These are phyloP conservation scores for Chrysoporthe austroafricana DNA, from an alignment of 2,329 filamentous ascomycete species.

Conservation along the genomic window DNA sequence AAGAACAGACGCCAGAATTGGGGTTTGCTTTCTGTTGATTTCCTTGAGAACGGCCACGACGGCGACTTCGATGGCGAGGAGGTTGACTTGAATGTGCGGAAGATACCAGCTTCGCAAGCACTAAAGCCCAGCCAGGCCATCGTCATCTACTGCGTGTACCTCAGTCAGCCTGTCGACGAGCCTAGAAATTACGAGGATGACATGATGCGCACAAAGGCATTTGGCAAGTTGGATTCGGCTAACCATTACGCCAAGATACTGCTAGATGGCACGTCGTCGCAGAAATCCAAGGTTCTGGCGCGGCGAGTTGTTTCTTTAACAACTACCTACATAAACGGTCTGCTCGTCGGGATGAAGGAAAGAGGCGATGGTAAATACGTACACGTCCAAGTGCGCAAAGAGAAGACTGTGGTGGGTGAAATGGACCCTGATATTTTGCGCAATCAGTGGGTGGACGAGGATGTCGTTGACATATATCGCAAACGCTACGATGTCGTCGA, in stretches of 20 bases:
- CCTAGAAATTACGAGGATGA: neutral
- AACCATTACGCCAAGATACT: slow-evolving; percentile 23
- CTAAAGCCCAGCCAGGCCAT: slow-evolving; percentile 13
- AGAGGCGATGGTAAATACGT: slow-evolving; percentile 17
- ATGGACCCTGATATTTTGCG: slow-evolving; percentile 10
- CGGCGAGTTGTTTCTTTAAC: neutral
- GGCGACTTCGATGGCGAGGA: neutral
- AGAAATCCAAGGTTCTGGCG: neutral
- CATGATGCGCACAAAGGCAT: slow-evolving; percentile 16
- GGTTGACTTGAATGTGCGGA: neutral
- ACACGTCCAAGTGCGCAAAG: slow-evolving; percentile 13
- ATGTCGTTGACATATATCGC: slow-evolving; percentile 18
- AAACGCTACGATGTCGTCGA: slow-evolving; percentile 19
- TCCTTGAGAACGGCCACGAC: neutral
- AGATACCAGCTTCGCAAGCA: slow-evolving; percentile 14
- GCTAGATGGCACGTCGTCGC: slow-evolving; percentile 4
- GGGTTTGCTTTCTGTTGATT: slow-evolving; percentile 1
- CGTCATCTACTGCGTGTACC: slow-evolving; percentile 14
- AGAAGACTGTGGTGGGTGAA: slow-evolving; percentile 8
- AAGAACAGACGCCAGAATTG: neutral
- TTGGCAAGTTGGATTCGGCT: slow-evolving; percentile 12
- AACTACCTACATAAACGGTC: neutral
- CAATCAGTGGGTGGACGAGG: slow-evolving; percentile 18
- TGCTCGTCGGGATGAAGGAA: slow-evolving; percentile 13
- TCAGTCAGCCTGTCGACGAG: slow-evolving; percentile 15